Evolutionary conservation across 192 early-diverging fungal species (phyloP), one percentile per base, ranked within the genome.

Genomic region (Coemansia sp.): DNA sequence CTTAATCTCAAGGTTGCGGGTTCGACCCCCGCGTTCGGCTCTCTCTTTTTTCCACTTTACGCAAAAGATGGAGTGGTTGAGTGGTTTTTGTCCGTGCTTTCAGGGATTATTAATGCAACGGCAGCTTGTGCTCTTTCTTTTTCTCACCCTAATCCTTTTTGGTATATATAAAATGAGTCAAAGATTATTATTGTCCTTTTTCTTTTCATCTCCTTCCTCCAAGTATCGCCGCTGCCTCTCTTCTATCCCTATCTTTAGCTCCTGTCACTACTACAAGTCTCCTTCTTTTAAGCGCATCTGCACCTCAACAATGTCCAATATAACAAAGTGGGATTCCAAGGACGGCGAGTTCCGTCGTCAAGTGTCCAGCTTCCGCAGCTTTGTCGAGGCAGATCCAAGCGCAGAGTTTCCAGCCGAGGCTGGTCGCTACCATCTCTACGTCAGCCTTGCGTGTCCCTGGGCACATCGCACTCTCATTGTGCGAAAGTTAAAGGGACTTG

Each of bases 381-480:
- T 58, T 37, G 86, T 94, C 52, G 71, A 73, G 16, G 66, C 81
- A 32, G 73, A 81, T 39, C 85, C 88, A 5, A 74, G 70, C 21
- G 87, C 92, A 19, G 70, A 71, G 59, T 98, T 95, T 72, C 68
- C 83, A 10, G 85, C 94, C 50, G 95, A 95, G 70, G 69, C 83
- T 15, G 84, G 83, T 43, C 88, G 95, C 64, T 97, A 97, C 87
- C 91, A 93, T 56, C 82, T 94, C 21, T 93, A 91, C 64, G 83
- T 95, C 65, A 84, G 79, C 56, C 79, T 77, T 63, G 89, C 87
- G 11, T 90, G 89, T 61, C 89, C 89, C 41, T 90, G 87, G 87
- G 97, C 97, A 9, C 94, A 97, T 76, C 88, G 96, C 63, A 90
- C 94, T 10, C 74, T 92, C 19, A 88, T 97, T 52, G 94, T 94